Base-by-base conservation (phyloP, 805 yeast species). In the Zygoascus tannicola region DNA sequence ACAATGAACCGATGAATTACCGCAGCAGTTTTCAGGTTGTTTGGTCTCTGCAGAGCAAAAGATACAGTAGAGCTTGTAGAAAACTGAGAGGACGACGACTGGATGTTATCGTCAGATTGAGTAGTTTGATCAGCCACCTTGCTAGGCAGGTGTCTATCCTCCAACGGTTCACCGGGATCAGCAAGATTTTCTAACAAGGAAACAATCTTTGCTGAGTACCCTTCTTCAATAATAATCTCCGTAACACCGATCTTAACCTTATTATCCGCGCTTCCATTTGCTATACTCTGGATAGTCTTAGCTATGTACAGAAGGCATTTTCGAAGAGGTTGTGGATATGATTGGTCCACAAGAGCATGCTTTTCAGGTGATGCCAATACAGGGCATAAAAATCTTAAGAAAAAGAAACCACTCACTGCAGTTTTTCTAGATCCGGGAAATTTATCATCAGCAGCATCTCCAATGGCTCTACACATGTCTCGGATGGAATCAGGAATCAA, bases 371-470 rank as follows among this genome's bases (percentile, higher is more conserved):
- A 76, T 3, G 85, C 85, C 50, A 86, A 74, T 0, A 88, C 90
- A 4, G 95, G 95, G 56, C 94, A 81, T 41, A 80, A 68, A 47
- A 80, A 74, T 45, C 90, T 65, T 50, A 86, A 66, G 55, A 86
- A 85, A 35, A 86, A 63, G 56, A 82, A 86, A 0, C 94, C 82
- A 0, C 94, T 90, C n/a, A 83, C 81, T 1, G 94, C 86, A 33
- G 78, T 69, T 32, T 74, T 68, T 37, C 75, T 78, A 0, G 78
- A 75, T 33, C 76, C 79, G 0, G 79, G 81, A 50, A 81, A 80
- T 48, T 73, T 74, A 2, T 55, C 58, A 18, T 68, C 63, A 1
- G 83, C 85, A 7, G 81, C 70, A 4, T 63, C 61, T 50, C 71
- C 73, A 22, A 85, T 81, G 2, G 76, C 73, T 32, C 73, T 68